These are phyloP conservation scores for Ophiocordyceps unilateralis DNA, from an alignment of 2,329 filamentous ascomycete species.

Conservation along the genomic window DNA sequence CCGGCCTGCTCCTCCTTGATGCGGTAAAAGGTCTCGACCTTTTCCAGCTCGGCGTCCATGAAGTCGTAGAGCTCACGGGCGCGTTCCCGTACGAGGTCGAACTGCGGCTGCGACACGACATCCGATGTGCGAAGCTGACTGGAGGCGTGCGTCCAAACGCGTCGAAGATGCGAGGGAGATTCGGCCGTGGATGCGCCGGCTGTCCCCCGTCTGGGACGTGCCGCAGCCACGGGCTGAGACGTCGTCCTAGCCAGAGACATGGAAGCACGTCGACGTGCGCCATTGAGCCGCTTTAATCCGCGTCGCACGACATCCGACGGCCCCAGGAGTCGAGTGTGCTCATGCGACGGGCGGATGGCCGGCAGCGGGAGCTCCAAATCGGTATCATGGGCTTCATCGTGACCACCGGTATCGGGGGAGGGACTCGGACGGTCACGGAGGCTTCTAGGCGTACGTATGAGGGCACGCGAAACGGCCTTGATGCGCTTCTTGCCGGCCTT, in stretches of 20 bases:
- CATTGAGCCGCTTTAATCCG: constrained; percentile 8
- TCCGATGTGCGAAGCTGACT: too few species aligned
- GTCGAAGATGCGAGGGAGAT: constrained; percentile 15
- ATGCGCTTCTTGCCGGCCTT: constrained; percentile 90
- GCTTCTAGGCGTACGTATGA: constrained; percentile 40
- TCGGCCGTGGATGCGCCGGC: constrained; percentile 3
- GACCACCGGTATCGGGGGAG: constrained; percentile 3
- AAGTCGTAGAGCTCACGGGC: constrained; percentile 80
- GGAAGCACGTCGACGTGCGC: constrained; percentile 3
- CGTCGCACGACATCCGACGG: constrained; percentile 6
- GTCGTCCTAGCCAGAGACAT: neutral
- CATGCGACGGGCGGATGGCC: constrained; percentile 24
- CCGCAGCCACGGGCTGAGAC: neutral
- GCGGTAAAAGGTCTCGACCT: constrained; percentile 82
- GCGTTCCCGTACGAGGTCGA: constrained; percentile 49
- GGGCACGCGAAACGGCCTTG: constrained; percentile 62
- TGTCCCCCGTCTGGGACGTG: constrained; percentile 1
- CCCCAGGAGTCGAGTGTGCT: constrained; percentile 9
- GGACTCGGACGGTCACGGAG: constrained; percentile 14
- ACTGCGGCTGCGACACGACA: constrained; percentile 26
- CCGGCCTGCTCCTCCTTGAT: constrained; percentile 76
- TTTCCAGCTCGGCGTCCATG: constrained; percentile 69
- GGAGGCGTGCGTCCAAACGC: constrained; percentile 19
- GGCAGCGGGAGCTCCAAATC: constrained; percentile 30
- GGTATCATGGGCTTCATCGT: constrained; percentile 23